Base-by-base conservation (phyloP, 805 yeast genomes). In the Wickerhamomyces mucosus region DNA sequence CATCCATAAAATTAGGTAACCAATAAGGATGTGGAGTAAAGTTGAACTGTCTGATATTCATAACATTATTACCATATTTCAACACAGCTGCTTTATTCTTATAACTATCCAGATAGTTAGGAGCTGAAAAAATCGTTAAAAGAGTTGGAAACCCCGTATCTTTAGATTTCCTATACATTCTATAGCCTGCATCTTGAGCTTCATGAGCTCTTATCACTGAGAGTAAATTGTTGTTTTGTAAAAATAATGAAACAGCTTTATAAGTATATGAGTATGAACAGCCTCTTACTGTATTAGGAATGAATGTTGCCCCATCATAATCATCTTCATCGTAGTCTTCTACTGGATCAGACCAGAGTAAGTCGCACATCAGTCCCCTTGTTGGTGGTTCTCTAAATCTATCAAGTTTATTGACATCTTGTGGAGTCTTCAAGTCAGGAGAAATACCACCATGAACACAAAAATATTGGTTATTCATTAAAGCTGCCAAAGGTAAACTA, bases 401-500 rank as follows among this genome's bases (percentile, higher is more conserved):
- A 56, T 88, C 75, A 24, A 89, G 60, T 22, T 58, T 63, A 19
- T 68, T 65, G 21, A 89, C 58, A 50, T 86, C 96, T 28, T 74
- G 75, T 24, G 84, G 62, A 2, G 78, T 60, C 33, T 65, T 69
- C 41, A 89, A 61, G 33, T 85, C 92, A 5, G 95, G 96, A 8
- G 95, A 83, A 10, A 89, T 65, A 11, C 97, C 97, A 32, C 97
- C 98, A 53, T 89, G 98, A 32, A 86, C 94, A 56, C 97, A 89
- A 52, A 89, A 80, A 46, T 88, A 89, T 56, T 89, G 96, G 40
- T 76, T 76, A 59, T 86, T 88, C 89, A 89, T 81, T 17, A 89
- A 64, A 0, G 96, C 97, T 2, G 94, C 95, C 42, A 89, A 66
- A 6, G 97, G 97, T 36, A 89, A 61, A 1, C 92, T 75, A 50